Conservation (phyloP, 2,329 filamentous ascomycete species). For the Beauveria sp. region DNA sequence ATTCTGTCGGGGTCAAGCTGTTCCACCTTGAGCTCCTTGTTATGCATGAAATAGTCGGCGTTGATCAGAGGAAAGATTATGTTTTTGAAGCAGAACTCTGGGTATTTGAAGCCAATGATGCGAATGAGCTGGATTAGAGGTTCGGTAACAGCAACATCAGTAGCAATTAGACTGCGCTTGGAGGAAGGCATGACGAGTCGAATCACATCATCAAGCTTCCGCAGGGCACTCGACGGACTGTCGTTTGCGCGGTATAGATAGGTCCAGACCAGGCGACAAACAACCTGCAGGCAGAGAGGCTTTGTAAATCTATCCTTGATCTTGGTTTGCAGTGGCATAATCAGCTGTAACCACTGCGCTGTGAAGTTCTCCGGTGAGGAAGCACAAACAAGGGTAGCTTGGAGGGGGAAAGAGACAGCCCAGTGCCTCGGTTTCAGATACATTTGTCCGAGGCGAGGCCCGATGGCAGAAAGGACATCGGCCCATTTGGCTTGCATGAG, state of each 20-base stretch:
- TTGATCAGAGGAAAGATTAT: conserved; percentile 96
- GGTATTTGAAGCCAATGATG: conserved; percentile 88
- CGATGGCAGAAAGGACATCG: conserved; percentile 71
- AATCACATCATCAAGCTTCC: conserved; percentile 85
- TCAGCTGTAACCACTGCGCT: conserved; percentile 77
- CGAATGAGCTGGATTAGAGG: conserved; percentile 90
- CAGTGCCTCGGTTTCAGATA: conserved; percentile 89
- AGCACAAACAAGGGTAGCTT: conserved; percentile 78
- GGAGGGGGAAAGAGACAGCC: conserved; percentile 79
- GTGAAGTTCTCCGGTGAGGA: conserved; percentile 79
- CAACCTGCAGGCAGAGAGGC: conserved; percentile 75
- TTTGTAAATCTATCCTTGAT: conserved; percentile 77
- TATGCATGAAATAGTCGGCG: conserved; percentile 72
- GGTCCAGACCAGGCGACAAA: conserved; percentile 87
- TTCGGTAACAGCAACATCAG: conserved; percentile 76
- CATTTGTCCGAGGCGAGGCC: conserved; percentile 73
- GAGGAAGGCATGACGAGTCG: conserved; percentile 74
- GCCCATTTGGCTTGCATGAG: conserved; percentile 79
- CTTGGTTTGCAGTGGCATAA: conserved; percentile 69
- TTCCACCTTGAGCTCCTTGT: conserved; percentile 76
- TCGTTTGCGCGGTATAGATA: conserved; percentile 85
- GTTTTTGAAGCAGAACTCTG: conserved; percentile 84
- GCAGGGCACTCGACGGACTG: conserved; percentile 54
- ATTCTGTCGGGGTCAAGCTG: conserved; percentile 93
- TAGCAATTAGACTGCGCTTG: conserved; percentile 72